phyloP scores from a whole-genome alignment of 768 basidiomycete species.

The Tylopilus sp. region DNA sequence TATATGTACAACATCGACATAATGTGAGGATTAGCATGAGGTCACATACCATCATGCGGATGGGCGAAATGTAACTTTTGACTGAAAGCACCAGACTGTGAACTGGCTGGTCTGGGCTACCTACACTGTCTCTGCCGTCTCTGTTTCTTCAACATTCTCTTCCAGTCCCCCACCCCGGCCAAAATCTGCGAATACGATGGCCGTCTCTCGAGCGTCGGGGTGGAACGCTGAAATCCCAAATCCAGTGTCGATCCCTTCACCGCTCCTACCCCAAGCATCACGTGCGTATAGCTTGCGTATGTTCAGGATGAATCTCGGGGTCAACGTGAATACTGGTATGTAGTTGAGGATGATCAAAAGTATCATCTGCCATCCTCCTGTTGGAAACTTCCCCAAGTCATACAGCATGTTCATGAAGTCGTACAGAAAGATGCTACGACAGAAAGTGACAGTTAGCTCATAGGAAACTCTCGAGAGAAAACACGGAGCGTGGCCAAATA shows the following conservation, averaged over 20 bases:
- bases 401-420: neutral
- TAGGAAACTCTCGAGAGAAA: no score
- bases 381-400: neutral
- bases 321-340: neutral
- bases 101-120: neutral
- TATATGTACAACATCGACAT: no score
- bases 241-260: neutral
- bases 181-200: neutral
- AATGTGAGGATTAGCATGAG: neutral
- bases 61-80: no score
- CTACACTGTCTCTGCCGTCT: neutral
- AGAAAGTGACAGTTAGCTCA: neutral
- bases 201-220: neutral
- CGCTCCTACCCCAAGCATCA: neutral
- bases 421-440: neutral
- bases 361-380: neutral
- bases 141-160: neutral
- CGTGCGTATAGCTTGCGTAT: neutral
- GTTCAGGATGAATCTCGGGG: neutral
- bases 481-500: neutral
- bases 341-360: neutral
- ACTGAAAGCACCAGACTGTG: neutral
- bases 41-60: neutral
- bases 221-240: neutral
- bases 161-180: constrained; percentile 12